Evolutionary conservation across 305 asterid species (phyloP), one percentile per base, ranked within the genome.

Genomic region (Andrographis paniculata): DNA sequence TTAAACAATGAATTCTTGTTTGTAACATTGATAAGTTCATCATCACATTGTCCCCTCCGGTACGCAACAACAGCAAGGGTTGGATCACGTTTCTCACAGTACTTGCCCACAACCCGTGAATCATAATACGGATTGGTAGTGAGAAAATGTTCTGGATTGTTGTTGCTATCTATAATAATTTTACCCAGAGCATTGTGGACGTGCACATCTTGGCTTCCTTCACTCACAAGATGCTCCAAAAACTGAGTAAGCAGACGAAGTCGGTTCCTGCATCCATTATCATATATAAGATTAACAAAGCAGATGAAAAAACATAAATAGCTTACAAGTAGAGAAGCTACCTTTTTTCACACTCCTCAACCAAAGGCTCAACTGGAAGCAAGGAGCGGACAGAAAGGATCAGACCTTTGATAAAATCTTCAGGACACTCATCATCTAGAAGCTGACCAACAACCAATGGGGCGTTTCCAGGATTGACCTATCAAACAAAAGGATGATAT

Each of bases 1-100:
- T 92, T 92, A 78, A 92, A 92, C 66, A 92, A 68, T 55, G 97
- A 87, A 56, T 92, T 87, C 75, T 87, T 92, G 58, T 81, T 92
- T 20, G 99, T 92, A 42, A 92, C 99, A 37, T 79, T 84, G 50
- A 92, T 84, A 48, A 92, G 95, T 58, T 92, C 99, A 64, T 87
- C 97, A 62, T 92, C 99, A 49, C 97, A 92, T 43, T 84, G 95
- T 50, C 97, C 99, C 69, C 97, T 84, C 52, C 94, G 78, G 65
- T 92, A 92, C 36, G 99, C 99, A 30, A 92, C 99, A 72, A 92
- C 99, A 48, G 99, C 99, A 72, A 92, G 99, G 47, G 99, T 92
- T 20, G 99, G 99, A 70, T 87, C 99, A 53, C 97, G 95, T 62
- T 92, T 92, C 80, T 92, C 97, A 73, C 99, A 87, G 62, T 92